phyloP scores from a whole-genome alignment of 768 basidiomycete species.

The Macrocybe gigantea region DNA sequence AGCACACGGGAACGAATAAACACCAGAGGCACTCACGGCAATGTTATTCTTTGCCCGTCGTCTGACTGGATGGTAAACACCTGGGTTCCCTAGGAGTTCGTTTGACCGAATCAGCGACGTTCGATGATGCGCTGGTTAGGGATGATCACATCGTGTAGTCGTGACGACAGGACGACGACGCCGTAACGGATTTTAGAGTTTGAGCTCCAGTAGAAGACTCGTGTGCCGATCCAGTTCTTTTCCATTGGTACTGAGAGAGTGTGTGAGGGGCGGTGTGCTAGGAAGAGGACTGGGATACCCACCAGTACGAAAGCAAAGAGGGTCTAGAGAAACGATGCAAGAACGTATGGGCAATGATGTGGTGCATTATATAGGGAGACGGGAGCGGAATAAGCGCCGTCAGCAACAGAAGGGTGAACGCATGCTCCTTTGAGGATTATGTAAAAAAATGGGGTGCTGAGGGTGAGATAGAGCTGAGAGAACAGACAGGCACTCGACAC shows the following conservation, averaged over 20 bases:
- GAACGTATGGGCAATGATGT: too few species aligned
- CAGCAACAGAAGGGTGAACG: too few species aligned
- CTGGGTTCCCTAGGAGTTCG: conserved; percentile 12
- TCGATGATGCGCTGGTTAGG: neutral
- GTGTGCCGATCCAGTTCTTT: conserved; percentile 13
- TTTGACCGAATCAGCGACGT: neutral
- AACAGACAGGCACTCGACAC: too few species aligned
- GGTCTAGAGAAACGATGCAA: too few species aligned
- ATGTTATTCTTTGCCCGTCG: conserved; percentile 12
- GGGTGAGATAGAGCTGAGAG: too few species aligned
- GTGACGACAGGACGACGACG: conserved; percentile 12
- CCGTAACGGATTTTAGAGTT: conserved; percentile 17
- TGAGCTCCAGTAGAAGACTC: conserved; percentile 19
- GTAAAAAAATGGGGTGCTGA: too few species aligned
- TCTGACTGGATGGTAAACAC: conserved; percentile 16
- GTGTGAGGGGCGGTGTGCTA: neutral
- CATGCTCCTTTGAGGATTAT: too few species aligned
- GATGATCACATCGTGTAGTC: conserved; percentile 13
- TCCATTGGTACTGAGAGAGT: neutral
- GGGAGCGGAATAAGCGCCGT: too few species aligned
- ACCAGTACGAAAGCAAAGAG: too few species aligned
- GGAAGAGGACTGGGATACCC: neutral
- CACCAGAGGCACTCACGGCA: conserved; percentile 15
- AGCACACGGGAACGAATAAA: neutral
- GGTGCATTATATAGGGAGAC: too few species aligned